Base-by-base conservation (phyloP, 1,284 basidiomycete genomes). In the Rhodotorula sp. region DNA sequence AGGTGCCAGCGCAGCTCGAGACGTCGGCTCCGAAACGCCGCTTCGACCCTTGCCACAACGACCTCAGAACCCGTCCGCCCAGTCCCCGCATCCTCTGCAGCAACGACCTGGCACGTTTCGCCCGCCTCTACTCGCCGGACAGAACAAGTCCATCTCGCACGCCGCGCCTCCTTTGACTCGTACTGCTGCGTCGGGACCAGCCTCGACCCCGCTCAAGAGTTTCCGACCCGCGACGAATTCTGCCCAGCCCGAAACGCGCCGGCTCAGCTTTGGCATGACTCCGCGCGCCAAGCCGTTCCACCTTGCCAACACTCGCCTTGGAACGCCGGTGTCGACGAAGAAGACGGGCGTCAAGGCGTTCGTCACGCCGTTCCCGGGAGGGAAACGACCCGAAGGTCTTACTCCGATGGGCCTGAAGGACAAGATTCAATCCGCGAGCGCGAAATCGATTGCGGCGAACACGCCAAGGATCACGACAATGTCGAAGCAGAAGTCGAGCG, bases 361-460 rank as follows among this genome's bases (percentile, higher is more conserved):
- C 64, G 68, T 62, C 52, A 74, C 78, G 48, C 78, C 78, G 23
- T 79, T 78, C 70, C 76, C 75, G 56, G 69, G 69, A 34, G 78
- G 78, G 23, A 63, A 67, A 21, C 45, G 73, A 26, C 78, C 78
- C 0, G 66, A 66, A 4, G 70, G 71, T 5, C 26, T 76, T 21
- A 74, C 75, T 28, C 72, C 72, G 16, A 57, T 61, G 62, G 74
- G 72, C 1, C 14, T 74, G 26, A 64, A 64, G 56, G 56, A n/a
- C 19, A 58, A 60, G 56, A 15, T 26, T 8, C 50, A n/a, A 16
- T 12, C 23, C 45, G 2, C 18, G 31, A 23, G 34, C 28, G 8
- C 34, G 50, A 60, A 28, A 5, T 14, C 45, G 50, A 7, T 5
- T 3, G 54, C 58, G 49, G n/a, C 26, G 47, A 43, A 23, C n/a